Conservation (phyloP, 2,329 filamentous ascomycete genomes). For the Clonostachys byssicola region DNA sequence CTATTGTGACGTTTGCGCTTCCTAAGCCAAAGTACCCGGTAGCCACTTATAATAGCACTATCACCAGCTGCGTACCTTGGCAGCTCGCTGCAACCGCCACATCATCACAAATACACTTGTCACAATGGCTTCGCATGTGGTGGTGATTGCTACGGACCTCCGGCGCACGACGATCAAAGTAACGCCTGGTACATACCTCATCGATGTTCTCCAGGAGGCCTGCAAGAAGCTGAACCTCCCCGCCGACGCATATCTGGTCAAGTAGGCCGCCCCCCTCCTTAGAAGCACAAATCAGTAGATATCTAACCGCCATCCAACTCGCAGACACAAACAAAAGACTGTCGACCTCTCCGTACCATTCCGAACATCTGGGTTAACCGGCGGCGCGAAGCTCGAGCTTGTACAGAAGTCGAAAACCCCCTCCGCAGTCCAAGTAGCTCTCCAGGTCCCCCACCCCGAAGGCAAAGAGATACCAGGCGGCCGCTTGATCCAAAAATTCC, state of each 20-base stretch:
- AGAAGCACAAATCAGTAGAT: background rate
- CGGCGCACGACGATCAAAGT: constrained; percentile 80
- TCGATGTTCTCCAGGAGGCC: constrained; percentile 82
- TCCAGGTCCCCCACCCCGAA: constrained; percentile 76
- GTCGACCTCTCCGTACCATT: constrained; percentile 83
- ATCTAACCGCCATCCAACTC: background rate
- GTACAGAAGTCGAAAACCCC: constrained; percentile 83
- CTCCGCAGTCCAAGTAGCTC: constrained; percentile 80
- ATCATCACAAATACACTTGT: too few species aligned
- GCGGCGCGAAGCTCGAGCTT: constrained; percentile 90
- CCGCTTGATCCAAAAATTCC: constrained; percentile 78
- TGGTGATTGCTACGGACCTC: constrained; percentile 78
- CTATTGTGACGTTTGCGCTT: too few species aligned
- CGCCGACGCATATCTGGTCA: constrained; percentile 73
- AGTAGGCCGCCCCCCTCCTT: constrained; percentile 45
- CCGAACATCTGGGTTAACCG: constrained; percentile 74
- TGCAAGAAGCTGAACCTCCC: constrained; percentile 76
- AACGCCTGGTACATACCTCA: constrained; percentile 73
- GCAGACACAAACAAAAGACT: constrained; percentile 77
- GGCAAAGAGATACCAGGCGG: constrained; percentile 57
- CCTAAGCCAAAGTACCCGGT: too few species aligned
- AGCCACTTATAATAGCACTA: too few species aligned
- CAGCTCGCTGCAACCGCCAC: too few species aligned
- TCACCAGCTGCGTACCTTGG: too few species aligned
- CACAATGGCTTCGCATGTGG: constrained; percentile 81